These are phyloP conservation scores for Helotiales sp. DNA, from an alignment of 2,329 filamentous ascomycete genomes.

Conservation along the genomic window DNA sequence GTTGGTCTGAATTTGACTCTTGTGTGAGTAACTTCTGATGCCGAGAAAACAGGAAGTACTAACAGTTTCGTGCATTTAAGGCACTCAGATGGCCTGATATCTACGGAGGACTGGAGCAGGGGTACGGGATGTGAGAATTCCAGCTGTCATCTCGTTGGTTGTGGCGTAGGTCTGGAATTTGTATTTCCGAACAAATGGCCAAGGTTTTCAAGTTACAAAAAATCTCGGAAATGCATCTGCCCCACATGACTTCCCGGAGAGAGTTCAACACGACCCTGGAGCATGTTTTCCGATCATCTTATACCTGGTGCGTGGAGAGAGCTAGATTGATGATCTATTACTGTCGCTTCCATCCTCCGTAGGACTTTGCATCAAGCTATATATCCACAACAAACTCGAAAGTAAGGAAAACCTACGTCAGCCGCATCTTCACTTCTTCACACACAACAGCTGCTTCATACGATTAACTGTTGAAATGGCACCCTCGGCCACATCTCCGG, in stretches of 20 bases:
- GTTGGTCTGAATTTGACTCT: slow-evolving; percentile 25
- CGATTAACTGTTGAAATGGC: background rate
- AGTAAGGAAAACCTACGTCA: background rate
- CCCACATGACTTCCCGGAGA: background rate
- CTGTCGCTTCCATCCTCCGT: background rate
- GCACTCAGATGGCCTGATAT: slow-evolving; percentile 15
- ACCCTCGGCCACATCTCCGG: background rate
- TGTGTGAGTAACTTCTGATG: slow-evolving; percentile 13
- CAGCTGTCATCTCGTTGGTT: no score
- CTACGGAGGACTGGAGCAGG: background rate
- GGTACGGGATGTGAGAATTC: background rate
- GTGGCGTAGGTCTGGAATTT: no score
- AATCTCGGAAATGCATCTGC: background rate
- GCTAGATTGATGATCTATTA: no score
- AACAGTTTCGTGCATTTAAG: background rate
- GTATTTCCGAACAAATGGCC: background rate
- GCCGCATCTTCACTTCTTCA: background rate
- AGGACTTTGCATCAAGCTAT: background rate
- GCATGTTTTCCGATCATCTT: background rate
- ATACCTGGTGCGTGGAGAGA: no score
- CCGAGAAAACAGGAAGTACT: background rate
- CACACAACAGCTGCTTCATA: background rate
- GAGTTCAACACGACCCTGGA: background rate
- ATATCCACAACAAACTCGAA: background rate
- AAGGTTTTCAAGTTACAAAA: background rate